A percentile compares a stretch with the other conserved stretches of the same genome.
phyloP scores from a whole-genome alignment of 805 yeast species.

The Sugiyamaella lignohabitans region DNA sequence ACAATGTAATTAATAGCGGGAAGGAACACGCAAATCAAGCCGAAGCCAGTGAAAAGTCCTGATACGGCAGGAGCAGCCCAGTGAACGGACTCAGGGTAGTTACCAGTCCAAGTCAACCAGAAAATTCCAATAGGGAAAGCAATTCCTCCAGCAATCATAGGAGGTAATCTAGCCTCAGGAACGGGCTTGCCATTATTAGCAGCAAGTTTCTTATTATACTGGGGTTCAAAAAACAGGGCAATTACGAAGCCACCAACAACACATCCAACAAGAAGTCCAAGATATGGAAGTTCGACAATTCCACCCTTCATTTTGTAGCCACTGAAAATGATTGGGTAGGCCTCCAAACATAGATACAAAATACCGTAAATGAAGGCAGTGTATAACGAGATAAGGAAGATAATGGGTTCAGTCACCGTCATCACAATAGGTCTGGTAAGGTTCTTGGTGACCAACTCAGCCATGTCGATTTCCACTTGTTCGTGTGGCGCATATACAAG shows the following conservation, averaged over 20 bases:
- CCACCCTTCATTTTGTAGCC: conserved; percentile 57
- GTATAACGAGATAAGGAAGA: conserved; percentile 58
- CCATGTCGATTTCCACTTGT: conserved; percentile 46
- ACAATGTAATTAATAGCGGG: conserved; percentile 67
- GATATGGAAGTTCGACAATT: conserved; percentile 70
- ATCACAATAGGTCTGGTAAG: conserved; percentile 60
- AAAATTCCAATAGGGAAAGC: conserved; percentile 73
- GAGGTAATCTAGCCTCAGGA: conserved; percentile 79
- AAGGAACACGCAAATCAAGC: conserved; percentile 61
- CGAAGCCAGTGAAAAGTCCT: conserved; percentile 61
- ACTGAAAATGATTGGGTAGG: conserved; percentile 67
- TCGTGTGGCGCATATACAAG: conserved; percentile 73
- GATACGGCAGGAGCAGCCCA: conserved; percentile 75
- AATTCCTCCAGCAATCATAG: conserved; percentile 68
- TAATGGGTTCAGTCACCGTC: conserved; percentile 64
- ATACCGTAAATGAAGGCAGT: conserved; percentile 77
- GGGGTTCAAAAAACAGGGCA: conserved; percentile 46
- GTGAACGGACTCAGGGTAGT: conserved; percentile 60
- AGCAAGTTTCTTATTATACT: conserved; percentile 43
- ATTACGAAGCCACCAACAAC: conserved; percentile 49
- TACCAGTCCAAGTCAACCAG: conserved; percentile 89
- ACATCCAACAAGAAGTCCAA: conserved; percentile 67
- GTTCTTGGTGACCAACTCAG: conserved; percentile 55
- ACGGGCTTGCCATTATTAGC: conserved; percentile 54
- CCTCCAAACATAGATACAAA: conserved; percentile 61